These are phyloP conservation scores for Batkoa obscura DNA, from an alignment of 371 early-diverging fungal genomes.

Conservation along the genomic window DNA sequence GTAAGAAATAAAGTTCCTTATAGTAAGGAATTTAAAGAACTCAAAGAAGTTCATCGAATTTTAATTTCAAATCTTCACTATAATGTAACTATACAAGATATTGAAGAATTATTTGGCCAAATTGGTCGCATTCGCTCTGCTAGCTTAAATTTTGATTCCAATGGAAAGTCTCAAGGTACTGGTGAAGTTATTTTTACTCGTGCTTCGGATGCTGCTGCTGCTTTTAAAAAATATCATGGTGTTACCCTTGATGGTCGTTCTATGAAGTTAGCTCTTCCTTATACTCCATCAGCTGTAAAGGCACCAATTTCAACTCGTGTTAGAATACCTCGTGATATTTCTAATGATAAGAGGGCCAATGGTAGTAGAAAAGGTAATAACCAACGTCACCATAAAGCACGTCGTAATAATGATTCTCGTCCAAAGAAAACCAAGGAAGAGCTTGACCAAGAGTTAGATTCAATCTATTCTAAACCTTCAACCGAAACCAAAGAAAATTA, in stretches of 20 bases:
- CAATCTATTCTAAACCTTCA: no score
- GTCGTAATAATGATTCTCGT: conserved; percentile 14
- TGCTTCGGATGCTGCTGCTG: conserved; percentile 28
- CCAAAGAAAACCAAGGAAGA: conserved; percentile 29
- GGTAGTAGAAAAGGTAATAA: conserved; percentile 16
- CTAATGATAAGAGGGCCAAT: conserved; percentile 3
- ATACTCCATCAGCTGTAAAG: conserved; percentile 15
- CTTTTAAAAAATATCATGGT: conserved; percentile 41
- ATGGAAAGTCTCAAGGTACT: conserved; percentile 47
- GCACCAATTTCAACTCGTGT: neutral
- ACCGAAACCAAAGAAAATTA: no score
- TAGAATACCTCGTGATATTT: neutral
- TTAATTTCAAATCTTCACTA: conserved; percentile 50
- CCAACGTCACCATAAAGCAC: no score
- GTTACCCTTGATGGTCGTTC: conserved; percentile 47
- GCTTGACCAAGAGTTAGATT: conserved; percentile 55
- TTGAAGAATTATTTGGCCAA: conserved; percentile 24
- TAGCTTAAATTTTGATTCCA: conserved; percentile 40
- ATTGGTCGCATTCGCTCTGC: conserved; percentile 42
- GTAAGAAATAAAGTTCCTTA: no score
- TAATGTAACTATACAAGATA: conserved; percentile 43
- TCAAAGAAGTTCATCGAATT: conserved; percentile 36
- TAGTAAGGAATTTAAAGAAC: no score
- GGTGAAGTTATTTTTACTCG: conserved; percentile 42
- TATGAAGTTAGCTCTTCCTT: conserved; percentile 50